Evolutionary conservation across 2,329 filamentous ascomycete genomes (phyloP).

Genomic region (Cucurbitaria berberidis): DNA sequence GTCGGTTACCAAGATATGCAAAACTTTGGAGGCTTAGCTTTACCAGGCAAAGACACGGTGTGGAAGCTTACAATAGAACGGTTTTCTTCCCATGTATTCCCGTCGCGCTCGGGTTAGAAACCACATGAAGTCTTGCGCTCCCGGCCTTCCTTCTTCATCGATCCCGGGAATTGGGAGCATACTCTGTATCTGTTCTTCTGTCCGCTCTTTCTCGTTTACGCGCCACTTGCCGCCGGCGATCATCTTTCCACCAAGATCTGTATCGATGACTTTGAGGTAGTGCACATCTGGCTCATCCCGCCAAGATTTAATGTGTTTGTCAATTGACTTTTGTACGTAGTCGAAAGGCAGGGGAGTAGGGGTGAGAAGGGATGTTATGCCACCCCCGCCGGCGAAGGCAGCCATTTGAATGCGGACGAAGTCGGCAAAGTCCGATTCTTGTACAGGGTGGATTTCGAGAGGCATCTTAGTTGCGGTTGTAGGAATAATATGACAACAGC

Average conservation of each 20-base stretch:
- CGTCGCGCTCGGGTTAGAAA: constrained; percentile 33
- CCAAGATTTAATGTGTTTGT: constrained; percentile 35
- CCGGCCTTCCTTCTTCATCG: constrained; percentile 33
- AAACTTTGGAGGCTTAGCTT: constrained; percentile 21
- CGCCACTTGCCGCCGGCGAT: constrained; percentile 47
- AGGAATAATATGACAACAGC: background rate
- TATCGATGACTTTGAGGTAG: constrained; percentile 44
- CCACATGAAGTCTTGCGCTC: constrained; percentile 35
- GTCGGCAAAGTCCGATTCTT: constrained; percentile 34
- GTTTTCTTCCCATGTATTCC: constrained; percentile 43
- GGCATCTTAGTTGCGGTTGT: constrained; percentile 32
- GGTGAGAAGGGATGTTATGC: constrained; percentile 33
- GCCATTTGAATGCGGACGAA: constrained; percentile 36
- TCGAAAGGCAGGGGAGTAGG: constrained; percentile 25
- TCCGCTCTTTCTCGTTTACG: constrained; percentile 40
- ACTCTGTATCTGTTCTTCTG: constrained; percentile 38
- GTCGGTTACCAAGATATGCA: constrained; percentile 43
- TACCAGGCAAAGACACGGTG: background rate
- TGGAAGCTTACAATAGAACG: constrained; percentile 40
- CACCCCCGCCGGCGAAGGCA: constrained; percentile 36
- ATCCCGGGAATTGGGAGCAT: constrained; percentile 35
- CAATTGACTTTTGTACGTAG: constrained; percentile 22
- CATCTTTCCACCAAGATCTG: constrained; percentile 38
- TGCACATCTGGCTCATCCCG: constrained; percentile 33
- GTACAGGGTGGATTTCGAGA: constrained; percentile 40